Evolutionary conservation across 345 rosid genomes (phyloP), one percentile per base, ranked within the genome.

Genomic region (Erodium maritimum): DNA sequence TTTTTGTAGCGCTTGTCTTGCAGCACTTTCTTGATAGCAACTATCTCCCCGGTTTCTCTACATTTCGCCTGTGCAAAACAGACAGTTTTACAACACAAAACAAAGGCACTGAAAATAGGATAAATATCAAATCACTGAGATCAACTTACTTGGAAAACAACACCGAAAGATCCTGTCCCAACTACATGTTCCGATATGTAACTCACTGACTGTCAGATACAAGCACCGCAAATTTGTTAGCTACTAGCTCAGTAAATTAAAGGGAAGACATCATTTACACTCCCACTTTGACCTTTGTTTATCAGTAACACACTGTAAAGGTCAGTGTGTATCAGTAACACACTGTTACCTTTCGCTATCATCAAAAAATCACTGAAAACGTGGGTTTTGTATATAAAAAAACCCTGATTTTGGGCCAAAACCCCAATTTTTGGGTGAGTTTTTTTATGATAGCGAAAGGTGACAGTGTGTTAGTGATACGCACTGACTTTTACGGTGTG

Each of bases 1-100:
- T 93, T 93, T 83, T 93, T 93, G 77, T 93, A 93, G 67, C 96
- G 85, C 73, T 85, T 93, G 73, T 93, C 99, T 65, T 93, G 95
- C 55, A 93, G 87, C 67, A 93, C 99, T 82, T 93, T 93, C 82
- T 93, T 93, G 58, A 93, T 93, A 60, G 99, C 96, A 59, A 93
- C 89, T 55, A 80, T 75, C 66, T 89, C 99, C 60, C 94, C 99
- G 18, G 95, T 86, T 84, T 93, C 99, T 63, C 88, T 71, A 68
- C 96, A 93, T 77, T 89, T 93, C 17, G 99, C 99, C 99, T 93
- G 80, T 3, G 20, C 56, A 60, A 60, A 55, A 73, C 64, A 65
- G 67, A 55, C 65, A 66, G 42, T 23, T 37, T 54, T 61, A 61
- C 37, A 29, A 29, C 9, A 23, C 4, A 23, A 20, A 21, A 55